Evolutionary conservation across 2,329 filamentous ascomycete genomes (phyloP).

Genomic region (Sphaerulina vaccinii): DNA sequence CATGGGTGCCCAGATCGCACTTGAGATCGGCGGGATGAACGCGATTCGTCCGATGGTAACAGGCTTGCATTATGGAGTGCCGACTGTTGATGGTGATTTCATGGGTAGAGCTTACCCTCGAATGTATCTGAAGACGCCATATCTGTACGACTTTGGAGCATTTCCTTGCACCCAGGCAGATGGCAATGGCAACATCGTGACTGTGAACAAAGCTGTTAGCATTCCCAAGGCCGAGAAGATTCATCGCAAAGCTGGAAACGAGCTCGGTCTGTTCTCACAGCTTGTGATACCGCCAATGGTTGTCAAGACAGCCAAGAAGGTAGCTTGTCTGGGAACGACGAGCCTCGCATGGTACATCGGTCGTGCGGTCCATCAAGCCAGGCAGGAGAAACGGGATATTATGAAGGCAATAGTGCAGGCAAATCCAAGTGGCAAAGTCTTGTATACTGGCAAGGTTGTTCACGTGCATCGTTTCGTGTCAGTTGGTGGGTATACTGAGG

Average conservation of each 20-base stretch:
- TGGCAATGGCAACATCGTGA: slow-evolving; percentile 8
- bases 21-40: slow-evolving; percentile 7
- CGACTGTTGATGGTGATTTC: slow-evolving; percentile 4
- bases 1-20: slow-evolving; percentile 9
- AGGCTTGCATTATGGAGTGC: slow-evolving; percentile 1
- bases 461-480: too few species aligned
- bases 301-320: too few species aligned
- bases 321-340: too few species aligned
- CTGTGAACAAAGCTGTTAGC: slow-evolving; percentile 3
- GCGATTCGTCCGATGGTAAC: slow-evolving; percentile 4
- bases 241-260: slow-evolving; percentile 7
- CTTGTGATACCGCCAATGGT: too few species aligned
- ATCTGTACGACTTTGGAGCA: slow-evolving; percentile 5
- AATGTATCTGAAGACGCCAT: slow-evolving; percentile 5
- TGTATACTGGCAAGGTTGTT: too few species aligned
- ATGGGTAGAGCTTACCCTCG: slow-evolving; percentile 11
- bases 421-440: too few species aligned
- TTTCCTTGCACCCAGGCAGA: slow-evolving; percentile 9
- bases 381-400: too few species aligned
- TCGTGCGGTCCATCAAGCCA: too few species aligned
- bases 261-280: too few species aligned
- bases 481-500: too few species aligned
- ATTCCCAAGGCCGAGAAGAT: slow-evolving; percentile 8
- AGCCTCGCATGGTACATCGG: too few species aligned
- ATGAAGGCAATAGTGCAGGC: too few species aligned